phyloP scores from a whole-genome alignment of 1,139 yeast genomes.

The Pichia cactophila region DNA sequence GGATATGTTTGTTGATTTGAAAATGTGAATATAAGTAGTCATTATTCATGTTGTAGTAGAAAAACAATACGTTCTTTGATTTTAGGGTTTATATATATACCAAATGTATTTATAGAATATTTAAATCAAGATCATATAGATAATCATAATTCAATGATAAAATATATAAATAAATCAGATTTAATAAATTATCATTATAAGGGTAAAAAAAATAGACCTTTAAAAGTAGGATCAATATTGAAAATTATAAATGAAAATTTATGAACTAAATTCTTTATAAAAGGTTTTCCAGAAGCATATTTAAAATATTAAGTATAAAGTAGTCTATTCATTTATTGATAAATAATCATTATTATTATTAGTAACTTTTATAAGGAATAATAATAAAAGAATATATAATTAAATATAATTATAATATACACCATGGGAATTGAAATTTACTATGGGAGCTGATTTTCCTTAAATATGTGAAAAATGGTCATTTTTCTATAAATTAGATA shows the following conservation, averaged over 20 bases:
- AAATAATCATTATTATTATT: background rate
- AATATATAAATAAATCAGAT: slow-evolving; percentile 1
- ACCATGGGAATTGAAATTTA: no score
- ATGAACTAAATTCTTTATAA: slow-evolving; percentile 1
- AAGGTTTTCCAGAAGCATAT: background rate
- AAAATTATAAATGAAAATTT: background rate
- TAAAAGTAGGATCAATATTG: slow-evolving; percentile 1
- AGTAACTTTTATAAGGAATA: slow-evolving; percentile 3
- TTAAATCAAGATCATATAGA: slow-evolving; percentile 1
- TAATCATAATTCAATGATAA: slow-evolving; percentile 1
- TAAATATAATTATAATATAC: slow-evolving; percentile 1
- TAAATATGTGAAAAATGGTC: no score
- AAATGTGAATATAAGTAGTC: slow-evolving; percentile 1
- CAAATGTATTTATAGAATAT: background rate
- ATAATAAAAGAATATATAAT: slow-evolving; percentile 2
- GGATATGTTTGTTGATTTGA: slow-evolving; percentile 1
- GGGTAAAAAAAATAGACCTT: background rate
- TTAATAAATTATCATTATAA: background rate
- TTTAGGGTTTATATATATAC: background rate
- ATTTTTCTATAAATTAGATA: no score
- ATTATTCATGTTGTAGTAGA: slow-evolving; percentile 3
- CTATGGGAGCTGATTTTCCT: no score
- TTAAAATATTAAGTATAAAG: background rate
- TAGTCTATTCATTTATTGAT: background rate
- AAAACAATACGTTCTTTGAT: slow-evolving; percentile 1